phyloP scores from a whole-genome alignment of 2,329 filamentous ascomycete species.

The Paraphoma sp. region DNA sequence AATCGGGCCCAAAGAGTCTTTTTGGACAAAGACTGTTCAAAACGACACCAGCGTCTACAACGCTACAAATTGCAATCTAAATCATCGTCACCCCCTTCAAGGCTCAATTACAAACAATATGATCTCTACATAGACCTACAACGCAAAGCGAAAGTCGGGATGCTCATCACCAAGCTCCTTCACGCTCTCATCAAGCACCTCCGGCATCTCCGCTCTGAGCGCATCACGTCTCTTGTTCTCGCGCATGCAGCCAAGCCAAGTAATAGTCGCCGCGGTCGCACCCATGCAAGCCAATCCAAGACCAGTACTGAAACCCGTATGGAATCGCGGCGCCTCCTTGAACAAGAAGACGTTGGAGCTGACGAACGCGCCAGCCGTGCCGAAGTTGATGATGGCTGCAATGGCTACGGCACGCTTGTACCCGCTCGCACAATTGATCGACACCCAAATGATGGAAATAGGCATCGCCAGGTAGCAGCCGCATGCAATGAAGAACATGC shows the following conservation, averaged over 20 bases:
- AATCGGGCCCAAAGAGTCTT: too few species aligned
- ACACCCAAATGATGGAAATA: slow-evolving; percentile 62
- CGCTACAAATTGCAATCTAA: too few species aligned
- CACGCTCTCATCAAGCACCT: slow-evolving; percentile 13
- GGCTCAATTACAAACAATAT: too few species aligned
- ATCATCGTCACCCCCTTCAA: too few species aligned
- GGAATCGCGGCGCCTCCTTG: slow-evolving; percentile 30
- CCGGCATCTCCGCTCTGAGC: slow-evolving; percentile 50
- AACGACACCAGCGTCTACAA: too few species aligned
- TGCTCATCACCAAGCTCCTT: slow-evolving; percentile 59
- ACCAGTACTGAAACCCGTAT: slow-evolving; percentile 38
- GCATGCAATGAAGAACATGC: slow-evolving; percentile 60
- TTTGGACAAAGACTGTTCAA: too few species aligned
- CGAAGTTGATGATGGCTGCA: slow-evolving; percentile 46
- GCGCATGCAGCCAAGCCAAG: slow-evolving; percentile 55
- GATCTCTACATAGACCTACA: slow-evolving; percentile 6
- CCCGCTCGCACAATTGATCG: slow-evolving; percentile 56
- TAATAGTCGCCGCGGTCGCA: slow-evolving; percentile 41
- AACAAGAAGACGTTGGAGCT: slow-evolving; percentile 49
- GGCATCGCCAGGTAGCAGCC: slow-evolving; percentile 65
- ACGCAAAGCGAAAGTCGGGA: slow-evolving; percentile 58
- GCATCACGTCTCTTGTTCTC: slow-evolving; percentile 57
- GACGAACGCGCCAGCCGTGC: slow-evolving; percentile 63
- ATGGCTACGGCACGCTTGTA: slow-evolving; percentile 34
- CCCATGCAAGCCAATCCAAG: slow-evolving; percentile 35